Conservation (phyloP, 2,329 filamentous ascomycete species). For the Aspergillus tamarii region DNA sequence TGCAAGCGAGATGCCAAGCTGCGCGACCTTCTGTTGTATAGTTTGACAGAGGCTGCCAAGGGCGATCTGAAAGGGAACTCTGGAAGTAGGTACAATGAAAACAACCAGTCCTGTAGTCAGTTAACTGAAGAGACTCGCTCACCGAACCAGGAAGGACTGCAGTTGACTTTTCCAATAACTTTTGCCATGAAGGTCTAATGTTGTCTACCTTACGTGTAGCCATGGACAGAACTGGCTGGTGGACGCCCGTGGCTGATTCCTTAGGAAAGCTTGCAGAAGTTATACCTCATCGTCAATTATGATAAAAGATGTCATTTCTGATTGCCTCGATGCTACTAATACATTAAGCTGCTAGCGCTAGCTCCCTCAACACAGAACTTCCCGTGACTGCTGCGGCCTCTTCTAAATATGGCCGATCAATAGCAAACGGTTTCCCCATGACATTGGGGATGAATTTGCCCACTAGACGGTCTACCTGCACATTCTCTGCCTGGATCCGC, state of each 20-base stretch:
- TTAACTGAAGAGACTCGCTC: background rate
- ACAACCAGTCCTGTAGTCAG: background rate
- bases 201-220: background rate
- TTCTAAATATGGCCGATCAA: background rate
- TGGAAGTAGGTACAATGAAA: background rate
- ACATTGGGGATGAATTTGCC: background rate
- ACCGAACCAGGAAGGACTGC: background rate
- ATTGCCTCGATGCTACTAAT: background rate
- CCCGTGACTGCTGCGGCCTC: background rate
- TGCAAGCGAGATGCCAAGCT: background rate
- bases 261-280: background rate
- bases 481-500: background rate
- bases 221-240: background rate
- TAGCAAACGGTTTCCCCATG: background rate
- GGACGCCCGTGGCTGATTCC: background rate
- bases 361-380: background rate
- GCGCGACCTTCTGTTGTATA: no score
- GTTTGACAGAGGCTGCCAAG: background rate
- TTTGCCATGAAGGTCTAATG: background rate
- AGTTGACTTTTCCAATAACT: background rate
- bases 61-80: background rate
- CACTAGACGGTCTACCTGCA: background rate
- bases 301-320: background rate
- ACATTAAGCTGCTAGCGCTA: background rate
- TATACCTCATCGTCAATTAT: background rate